Percentiles rank a stretch among this genome's conserved stretches.
These are phyloP conservation scores for Mycena maculata DNA, from an alignment of 768 basidiomycete genomes.

Conservation along the genomic window DNA sequence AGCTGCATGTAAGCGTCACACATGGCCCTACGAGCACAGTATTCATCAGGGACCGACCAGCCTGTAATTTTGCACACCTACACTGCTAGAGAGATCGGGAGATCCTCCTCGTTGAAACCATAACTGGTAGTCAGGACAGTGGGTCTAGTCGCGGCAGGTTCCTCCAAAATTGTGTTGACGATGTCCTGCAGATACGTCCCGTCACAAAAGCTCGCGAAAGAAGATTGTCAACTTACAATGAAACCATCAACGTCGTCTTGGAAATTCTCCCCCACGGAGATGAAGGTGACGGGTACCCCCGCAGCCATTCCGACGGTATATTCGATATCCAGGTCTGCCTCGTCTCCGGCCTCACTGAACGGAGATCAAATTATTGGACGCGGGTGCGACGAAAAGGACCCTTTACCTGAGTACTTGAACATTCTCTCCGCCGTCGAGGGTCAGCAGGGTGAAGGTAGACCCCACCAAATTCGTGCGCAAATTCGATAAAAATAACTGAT, in stretches of 20 bases:
- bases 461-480: slow-evolving; percentile 26
- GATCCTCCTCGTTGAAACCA: slow-evolving; percentile 54
- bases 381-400: not conserved
- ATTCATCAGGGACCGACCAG: too few relatives aligned
- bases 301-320: slow-evolving; percentile 52
- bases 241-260: slow-evolving; percentile 9
- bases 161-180: slow-evolving; percentile 50
- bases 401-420: slow-evolving; percentile 40
- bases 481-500: not conserved
- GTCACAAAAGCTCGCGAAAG: slow-evolving; percentile 32
- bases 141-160: slow-evolving; percentile 52
- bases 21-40: too few relatives aligned
- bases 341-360: slow-evolving; percentile 35
- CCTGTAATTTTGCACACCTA: too few relatives aligned
- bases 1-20: slow-evolving; percentile 36
- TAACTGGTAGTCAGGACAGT: slow-evolving; percentile 52
- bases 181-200: slow-evolving; percentile 32
- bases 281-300: slow-evolving; percentile 50
- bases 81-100: slow-evolving; percentile 43
- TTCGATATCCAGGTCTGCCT: slow-evolving; percentile 60
- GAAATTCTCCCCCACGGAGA: slow-evolving; percentile 35
- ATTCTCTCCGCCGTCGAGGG: slow-evolving; percentile 39
- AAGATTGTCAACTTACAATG: not conserved
- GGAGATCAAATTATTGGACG: not conserved
- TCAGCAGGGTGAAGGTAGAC: slow-evolving; percentile 32